Evolutionary conservation across 352 stramenopile species (phyloP), one percentile per base, ranked within the genome.

Genomic region (Globisporangium camurandrum): DNA sequence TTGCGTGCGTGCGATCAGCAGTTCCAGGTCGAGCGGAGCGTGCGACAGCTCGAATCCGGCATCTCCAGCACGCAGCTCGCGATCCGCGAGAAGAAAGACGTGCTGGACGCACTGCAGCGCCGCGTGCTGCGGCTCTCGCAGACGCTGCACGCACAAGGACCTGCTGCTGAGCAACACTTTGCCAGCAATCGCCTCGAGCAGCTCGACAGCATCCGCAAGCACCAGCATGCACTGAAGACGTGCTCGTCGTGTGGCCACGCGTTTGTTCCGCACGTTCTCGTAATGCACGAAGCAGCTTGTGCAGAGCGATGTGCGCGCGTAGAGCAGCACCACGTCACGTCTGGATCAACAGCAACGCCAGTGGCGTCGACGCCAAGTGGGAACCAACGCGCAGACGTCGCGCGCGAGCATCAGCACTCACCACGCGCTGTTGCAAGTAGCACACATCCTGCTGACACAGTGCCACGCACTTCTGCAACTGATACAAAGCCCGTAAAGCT

Each of bases 1-100:
- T 57, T 87, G 10, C 62, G 50, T 6, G 80, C 59, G 22, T 84
- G 67, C 4, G 73, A 82, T 23, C 66, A 76, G 37, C 75, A 89
- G 46, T 81, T 86, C 38, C 61, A 59, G 6, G 43, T 74, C 6
- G 72, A 89, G 49, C 69, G 64, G 4, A 71, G 64, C 20, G 65
- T 85, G 23, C 62, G 71, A 63, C 79, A 66, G 26, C 53, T 87
- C 28, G 49, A 55, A 11, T 71, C 62, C 26, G 75, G 64, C 20
- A 67, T 86, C 16, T 37, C 31, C 10, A 57, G 49, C 0, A 57
- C 62, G 5, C 75, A 85, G 23, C 47, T 68, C 19, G 50, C 62
- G 19, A 66, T 89, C 2, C 63, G 71, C 4, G 61, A 69, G 28
- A 86, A 82, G 42, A 54, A 59, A 6, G 65, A 73, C 12, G 59